These are phyloP conservation scores for Oryza brachyantha DNA, from an alignment of 176 grass and related monocot genomes.

Conservation along the genomic window DNA sequence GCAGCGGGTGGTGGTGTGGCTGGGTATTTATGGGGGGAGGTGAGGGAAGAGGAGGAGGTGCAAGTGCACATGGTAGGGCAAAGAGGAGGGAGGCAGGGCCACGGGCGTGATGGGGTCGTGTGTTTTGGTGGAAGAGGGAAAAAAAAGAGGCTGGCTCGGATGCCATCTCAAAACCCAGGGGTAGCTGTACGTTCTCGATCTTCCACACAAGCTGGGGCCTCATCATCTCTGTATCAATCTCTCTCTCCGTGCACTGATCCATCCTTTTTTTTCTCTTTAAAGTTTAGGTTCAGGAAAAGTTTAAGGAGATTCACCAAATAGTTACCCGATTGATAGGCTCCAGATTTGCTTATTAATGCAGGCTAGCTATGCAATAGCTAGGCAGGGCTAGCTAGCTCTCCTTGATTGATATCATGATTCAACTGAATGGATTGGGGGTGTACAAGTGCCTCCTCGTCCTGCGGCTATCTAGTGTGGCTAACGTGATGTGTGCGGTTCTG, in stretches of 20 bases:
- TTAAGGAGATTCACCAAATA: not conserved
- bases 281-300: not conserved
- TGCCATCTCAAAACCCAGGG: not conserved
- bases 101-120: conserved; percentile 13
- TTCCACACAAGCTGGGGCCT: not conserved
- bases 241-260: not conserved
- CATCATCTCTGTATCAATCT: not conserved
- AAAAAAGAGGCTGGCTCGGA: not conserved
- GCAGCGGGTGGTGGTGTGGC: not conserved
- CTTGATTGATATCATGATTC: too few species aligned
- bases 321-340: not conserved
- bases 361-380: too few species aligned
- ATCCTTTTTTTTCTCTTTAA: not conserved
- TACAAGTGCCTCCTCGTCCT: too few species aligned
- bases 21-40: conserved; percentile 23
- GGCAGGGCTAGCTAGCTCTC: too few species aligned
- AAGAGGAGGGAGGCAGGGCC: conserved; percentile 20
- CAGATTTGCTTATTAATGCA: not conserved
- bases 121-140: conserved; percentile 18
- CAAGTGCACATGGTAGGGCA: conserved; percentile 33
- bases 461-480: too few species aligned
- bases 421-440: too few species aligned
- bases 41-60: not conserved
- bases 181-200: not conserved
- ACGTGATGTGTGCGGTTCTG: too few species aligned